Evolutionary conservation across 257 asterid genomes (phyloP), one percentile per base, ranked within the genome.

Genomic region (Avicennia marina): DNA sequence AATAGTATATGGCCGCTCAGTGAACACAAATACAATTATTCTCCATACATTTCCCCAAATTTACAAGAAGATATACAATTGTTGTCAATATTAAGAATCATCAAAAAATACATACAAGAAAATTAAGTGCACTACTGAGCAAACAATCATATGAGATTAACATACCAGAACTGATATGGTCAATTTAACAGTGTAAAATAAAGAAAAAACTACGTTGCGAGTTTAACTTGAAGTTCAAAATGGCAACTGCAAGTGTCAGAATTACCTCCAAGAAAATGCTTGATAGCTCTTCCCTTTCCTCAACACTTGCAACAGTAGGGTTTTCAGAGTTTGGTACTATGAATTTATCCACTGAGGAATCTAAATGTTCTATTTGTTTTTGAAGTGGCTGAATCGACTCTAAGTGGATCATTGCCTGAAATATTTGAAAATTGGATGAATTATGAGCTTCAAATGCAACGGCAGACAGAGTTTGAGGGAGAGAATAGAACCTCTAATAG

Each of bases 241-340:
- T 15, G 47, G 56, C 41, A 31, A 31, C 15, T 24, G n/a, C 36
- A 63, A 55, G 41, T 31, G 33, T 3, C 15, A 41, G 56, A 34
- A 53, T 67, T 77, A 89, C 99, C 99, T 89, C 97, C 72, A 93
- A 68, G 76, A 89, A 86, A 66, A 93, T 79, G 87, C 89, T 89
- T 2, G 99, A 93, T 57, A 89, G 49, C 67, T 93, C 99, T 72
- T 93, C 97, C 63, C 94, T 79, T 51, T 93, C 99, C 58, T 80
- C 89, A 60, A 72, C 68, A 75, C 85, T 83, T 48, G 95, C 81
- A 71, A 69, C 63, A 70, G 39, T 75, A 39, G 83, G 66, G 64
- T 72, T 82, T 19, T 82, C 95, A 11, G 75, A 67, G 65, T 56
- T 68, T 36, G 86, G 82, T 59, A 63, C 79, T 11, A 86, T 70